Evolutionary conservation across 148 eudicot species (phyloP).

Genomic region (Polygonum aviculare): DNA sequence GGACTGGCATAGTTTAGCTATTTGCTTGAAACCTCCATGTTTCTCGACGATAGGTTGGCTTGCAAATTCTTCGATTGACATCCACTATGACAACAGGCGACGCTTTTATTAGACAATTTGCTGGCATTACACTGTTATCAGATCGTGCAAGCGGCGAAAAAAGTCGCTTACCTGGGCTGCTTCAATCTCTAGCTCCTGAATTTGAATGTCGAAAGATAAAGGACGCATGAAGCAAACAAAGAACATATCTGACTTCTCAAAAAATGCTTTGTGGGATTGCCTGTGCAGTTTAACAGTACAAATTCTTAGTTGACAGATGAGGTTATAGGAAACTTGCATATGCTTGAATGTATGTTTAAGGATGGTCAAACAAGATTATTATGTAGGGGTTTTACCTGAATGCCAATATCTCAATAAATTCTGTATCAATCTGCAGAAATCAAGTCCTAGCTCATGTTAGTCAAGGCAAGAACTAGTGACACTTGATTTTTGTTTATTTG

Average conservation of each 20-base stretch:
- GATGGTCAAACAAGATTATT: background rate
- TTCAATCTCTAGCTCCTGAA: constrained; percentile 74
- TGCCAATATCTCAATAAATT: constrained; percentile 67
- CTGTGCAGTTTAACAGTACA: constrained; percentile 23
- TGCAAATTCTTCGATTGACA: constrained; percentile 50
- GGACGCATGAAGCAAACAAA: constrained; percentile 71
- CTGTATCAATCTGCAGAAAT: constrained; percentile 53
- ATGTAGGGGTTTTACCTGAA: constrained; percentile 34
- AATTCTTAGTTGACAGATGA: background rate
- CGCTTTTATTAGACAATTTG: background rate
- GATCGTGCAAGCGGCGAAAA: background rate
- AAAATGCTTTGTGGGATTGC: constrained; percentile 64
- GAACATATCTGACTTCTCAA: constrained; percentile 67
- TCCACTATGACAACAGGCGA: constrained; percentile 41
- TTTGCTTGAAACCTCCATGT: constrained; percentile 28
- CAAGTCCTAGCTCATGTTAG: background rate
- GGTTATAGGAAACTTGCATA: background rate
- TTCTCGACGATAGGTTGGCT: constrained; percentile 41
- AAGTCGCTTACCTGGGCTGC: constrained; percentile 52
- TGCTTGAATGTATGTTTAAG: background rate
- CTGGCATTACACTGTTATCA: background rate
- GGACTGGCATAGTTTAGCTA: constrained; percentile 34
- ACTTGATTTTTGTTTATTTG: background rate
- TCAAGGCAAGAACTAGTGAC: background rate
- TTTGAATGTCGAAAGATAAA: constrained; percentile 56